phyloP scores from a whole-genome alignment of 129 eudicot species.

The Helianthus annuus region DNA sequence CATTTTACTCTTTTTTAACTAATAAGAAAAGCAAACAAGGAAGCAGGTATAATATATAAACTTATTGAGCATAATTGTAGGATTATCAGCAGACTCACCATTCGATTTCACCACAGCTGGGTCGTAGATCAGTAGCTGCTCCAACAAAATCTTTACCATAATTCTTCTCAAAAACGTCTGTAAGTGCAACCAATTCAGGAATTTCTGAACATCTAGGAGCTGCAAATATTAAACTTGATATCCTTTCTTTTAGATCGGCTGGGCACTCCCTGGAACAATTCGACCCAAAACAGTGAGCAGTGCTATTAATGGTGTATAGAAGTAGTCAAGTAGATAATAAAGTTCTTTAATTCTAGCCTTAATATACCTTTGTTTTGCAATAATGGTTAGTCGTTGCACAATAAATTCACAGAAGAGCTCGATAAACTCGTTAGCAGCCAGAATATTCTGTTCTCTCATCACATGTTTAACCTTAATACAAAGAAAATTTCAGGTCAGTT shows the following conservation, averaged over 20 bases:
- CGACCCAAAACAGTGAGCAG: conserved; percentile 16
- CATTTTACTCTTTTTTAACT: no score
- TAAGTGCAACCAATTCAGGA: conserved; percentile 78
- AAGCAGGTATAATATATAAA: neutral
- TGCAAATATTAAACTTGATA: conserved; percentile 86
- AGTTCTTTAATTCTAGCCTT: neutral
- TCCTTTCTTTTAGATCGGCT: conserved; percentile 84
- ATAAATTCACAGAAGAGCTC: conserved; percentile 95
- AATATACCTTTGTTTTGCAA: conserved; percentile 76
- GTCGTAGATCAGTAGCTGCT: conserved; percentile 94
- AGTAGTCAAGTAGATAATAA: neutral
- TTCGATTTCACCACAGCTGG: conserved; percentile 87
- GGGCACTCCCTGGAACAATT: conserved; percentile 77
- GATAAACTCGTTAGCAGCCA: conserved; percentile 94
- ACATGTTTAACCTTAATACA: conserved; percentile 85
- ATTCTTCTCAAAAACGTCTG: conserved; percentile 81
- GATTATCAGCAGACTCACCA: conserved; percentile 44
- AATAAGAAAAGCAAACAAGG: neutral
- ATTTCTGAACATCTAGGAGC: conserved; percentile 95
- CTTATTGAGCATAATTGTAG: neutral
- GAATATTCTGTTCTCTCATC: conserved; percentile 86
- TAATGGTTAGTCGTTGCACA: conserved; percentile 81
- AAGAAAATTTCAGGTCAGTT: neutral
- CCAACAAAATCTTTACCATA: conserved; percentile 92
- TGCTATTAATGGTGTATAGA: neutral